Conservation (phyloP, 192 early-diverging fungal species). For the Coemansia sp. region DNA sequence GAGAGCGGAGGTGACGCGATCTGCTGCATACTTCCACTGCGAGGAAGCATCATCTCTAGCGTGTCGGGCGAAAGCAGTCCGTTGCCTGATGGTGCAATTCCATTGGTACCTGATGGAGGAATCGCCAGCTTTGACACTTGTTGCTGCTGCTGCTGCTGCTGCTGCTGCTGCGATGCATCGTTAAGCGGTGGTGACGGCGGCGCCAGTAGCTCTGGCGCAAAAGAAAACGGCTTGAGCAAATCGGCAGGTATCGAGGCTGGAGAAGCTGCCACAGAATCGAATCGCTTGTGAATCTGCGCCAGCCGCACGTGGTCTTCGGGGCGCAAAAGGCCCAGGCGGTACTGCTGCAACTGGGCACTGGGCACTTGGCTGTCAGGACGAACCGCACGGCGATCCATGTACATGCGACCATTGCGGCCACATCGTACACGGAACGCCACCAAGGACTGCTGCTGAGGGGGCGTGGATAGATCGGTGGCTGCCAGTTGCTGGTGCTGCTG, state of each 20-base stretch:
- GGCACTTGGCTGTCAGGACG: neutral
- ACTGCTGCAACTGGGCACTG: slow-evolving; percentile 16
- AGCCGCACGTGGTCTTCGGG: slow-evolving; percentile 34
- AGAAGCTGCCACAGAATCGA: neutral
- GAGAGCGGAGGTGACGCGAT: slow-evolving; percentile 16
- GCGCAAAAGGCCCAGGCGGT: slow-evolving; percentile 32
- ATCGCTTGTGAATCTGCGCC: slow-evolving; percentile 4
- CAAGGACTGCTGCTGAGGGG: neutral
- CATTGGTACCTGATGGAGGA: neutral
- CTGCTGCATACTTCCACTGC: neutral
- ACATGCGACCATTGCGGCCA: slow-evolving; percentile 37
- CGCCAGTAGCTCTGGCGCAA: slow-evolving; percentile 11
- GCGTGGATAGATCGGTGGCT: neutral
- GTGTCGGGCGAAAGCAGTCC: neutral
- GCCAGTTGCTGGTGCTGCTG: slow-evolving; percentile 8
- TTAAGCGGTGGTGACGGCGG: neutral
- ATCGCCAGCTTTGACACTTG: neutral
- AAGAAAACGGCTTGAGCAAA: slow-evolving; percentile 40
- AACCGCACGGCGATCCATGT: slow-evolving; percentile 37
- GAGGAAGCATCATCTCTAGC: neutral
- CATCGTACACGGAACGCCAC: slow-evolving; percentile 44
- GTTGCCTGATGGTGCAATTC: neutral
- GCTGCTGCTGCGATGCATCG: neutral
- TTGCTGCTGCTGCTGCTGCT: slow-evolving; percentile 3
- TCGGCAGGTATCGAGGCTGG: slow-evolving; percentile 17